Evolutionary conservation across 441 rosid genomes (phyloP), one percentile per base, ranked within the genome.

Genomic region (Pelargonium citronellum): DNA sequence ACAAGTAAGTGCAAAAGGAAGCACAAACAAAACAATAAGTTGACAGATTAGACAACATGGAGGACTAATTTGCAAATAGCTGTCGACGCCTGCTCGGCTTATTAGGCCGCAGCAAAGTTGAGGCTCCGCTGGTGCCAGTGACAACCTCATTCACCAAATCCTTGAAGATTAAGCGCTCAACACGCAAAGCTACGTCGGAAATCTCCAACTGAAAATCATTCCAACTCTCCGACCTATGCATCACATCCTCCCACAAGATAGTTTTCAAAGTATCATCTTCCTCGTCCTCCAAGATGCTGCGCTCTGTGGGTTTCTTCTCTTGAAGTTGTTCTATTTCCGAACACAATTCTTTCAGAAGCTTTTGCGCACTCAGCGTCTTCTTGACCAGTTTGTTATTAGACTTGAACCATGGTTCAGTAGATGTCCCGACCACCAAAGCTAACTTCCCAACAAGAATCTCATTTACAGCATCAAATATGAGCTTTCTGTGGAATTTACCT

Each of bases 91-190:
- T 83, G 13, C 84, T 80, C 30, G 79, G 73, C 67, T 75, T 87
- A 69, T 27, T 27, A 27, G 30, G 30, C 30, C 68, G 64, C 69
- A 74, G 83, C 20, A 66, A 67, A 68, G 75, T 76, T 17, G 74
- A 82, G 24, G 83, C 79, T 70, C 81, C 88, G n/a, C 92, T 86
- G 1, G 73, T 83, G 78, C 30, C 30, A 27, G 30, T 27, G 30
- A 90, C 86, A 64, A 90, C 79, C 78, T 95, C 97, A 53, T 79
- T 81, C 47, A 91, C 94, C 69, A 91, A 71, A 75, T 95, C 99
- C 79, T 89, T 95, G 77, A 95, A 95, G 61, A 95, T 77, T 75
- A 79, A 73, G 67, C 97, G 69, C 83, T 95, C 99, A 10, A 91
- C 77, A 72, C 89, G 86, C 13, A 91, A 77, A 22, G 88, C 91